Percentiles rank a stretch among this genome's conserved stretches.
phyloP scores from a whole-genome alignment of 139 green algal genomes.

The Pseudopediastrum boryanum region DNA sequence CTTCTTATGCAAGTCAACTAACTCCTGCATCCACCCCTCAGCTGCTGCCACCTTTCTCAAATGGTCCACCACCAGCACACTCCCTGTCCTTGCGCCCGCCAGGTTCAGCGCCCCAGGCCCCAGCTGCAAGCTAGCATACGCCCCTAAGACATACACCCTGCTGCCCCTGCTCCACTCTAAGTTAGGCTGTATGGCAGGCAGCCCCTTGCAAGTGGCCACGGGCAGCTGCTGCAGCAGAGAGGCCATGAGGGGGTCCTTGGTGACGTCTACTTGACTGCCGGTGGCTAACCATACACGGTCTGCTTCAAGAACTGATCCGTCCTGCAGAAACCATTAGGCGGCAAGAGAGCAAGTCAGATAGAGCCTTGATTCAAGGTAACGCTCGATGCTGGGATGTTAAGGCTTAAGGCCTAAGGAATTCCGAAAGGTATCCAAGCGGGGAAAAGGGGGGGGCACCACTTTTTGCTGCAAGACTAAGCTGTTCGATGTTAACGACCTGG shows the following conservation, averaged over 20 bases:
- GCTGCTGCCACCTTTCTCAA: neutral
- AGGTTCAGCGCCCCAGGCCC: conserved; percentile 35
- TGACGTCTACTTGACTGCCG: conserved; percentile 12
- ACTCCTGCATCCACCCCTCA: no score
- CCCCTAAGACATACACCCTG: conserved; percentile 27
- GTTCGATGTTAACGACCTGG: no score
- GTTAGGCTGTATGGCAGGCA: conserved; percentile 28
- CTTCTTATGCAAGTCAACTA: no score
- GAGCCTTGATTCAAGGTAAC: no score
- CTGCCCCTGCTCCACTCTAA: neutral
- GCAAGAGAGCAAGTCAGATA: no score
- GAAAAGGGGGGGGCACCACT: no score
- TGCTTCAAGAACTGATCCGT: neutral
- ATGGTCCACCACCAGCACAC: neutral
- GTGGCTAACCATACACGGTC: conserved; percentile 30
- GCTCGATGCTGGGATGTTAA: no score
- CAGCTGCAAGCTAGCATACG: conserved; percentile 29
- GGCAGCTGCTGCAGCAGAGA: conserved; percentile 20
- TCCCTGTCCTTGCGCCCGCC: conserved; percentile 23
- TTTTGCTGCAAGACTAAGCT: no score
- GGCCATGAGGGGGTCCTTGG: conserved; percentile 6
- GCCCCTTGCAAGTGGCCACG: neutral
- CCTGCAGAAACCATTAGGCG: no score
- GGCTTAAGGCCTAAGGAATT: no score
- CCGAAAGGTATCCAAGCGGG: no score